phyloP scores from a whole-genome alignment of 2,329 filamentous ascomycete genomes.

The Hypoxylon sp. region DNA sequence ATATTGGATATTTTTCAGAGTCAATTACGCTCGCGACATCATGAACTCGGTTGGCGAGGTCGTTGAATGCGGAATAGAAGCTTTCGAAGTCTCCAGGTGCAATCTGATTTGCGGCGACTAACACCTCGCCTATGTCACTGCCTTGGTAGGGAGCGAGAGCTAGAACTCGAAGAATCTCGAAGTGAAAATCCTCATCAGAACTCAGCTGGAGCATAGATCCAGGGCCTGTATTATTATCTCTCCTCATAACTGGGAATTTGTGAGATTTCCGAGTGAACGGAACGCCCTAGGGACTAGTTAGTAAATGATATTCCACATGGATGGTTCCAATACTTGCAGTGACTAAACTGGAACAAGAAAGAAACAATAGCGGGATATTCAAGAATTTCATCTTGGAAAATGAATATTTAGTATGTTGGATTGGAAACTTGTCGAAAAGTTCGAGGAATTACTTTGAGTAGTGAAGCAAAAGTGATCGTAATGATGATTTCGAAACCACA shows the following conservation, averaged over 20 bases:
- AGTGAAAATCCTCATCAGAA: slow-evolving; percentile 49
- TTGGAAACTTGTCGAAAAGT: not conserved
- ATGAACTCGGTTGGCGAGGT: slow-evolving; percentile 46
- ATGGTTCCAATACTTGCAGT: slow-evolving; percentile 22
- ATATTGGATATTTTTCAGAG: slow-evolving; percentile 42
- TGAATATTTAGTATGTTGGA: not conserved
- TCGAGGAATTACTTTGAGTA: not conserved
- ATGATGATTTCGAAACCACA: not conserved
- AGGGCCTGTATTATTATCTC: slow-evolving; percentile 30
- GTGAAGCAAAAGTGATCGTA: not conserved
- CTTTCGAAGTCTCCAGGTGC: slow-evolving; percentile 49
- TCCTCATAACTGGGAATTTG: slow-evolving; percentile 9
- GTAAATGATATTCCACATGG: not conserved
- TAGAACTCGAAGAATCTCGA: slow-evolving; percentile 48
- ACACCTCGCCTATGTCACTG: slow-evolving; percentile 50
- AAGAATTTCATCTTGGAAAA: slow-evolving; percentile 26
- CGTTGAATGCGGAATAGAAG: slow-evolving; percentile 47
- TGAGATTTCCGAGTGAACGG: slow-evolving; percentile 9
- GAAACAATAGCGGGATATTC: slow-evolving; percentile 4
- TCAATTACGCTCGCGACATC: slow-evolving; percentile 42
- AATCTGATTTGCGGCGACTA: slow-evolving; percentile 51
- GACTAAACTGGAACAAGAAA: slow-evolving; percentile 29
- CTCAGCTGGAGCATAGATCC: slow-evolving; percentile 47
- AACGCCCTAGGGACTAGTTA: slow-evolving; percentile 18
- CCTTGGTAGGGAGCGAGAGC: slow-evolving; percentile 47